Base-by-base conservation (phyloP, 805 yeast species). In the Kuraishia molischiana region DNA sequence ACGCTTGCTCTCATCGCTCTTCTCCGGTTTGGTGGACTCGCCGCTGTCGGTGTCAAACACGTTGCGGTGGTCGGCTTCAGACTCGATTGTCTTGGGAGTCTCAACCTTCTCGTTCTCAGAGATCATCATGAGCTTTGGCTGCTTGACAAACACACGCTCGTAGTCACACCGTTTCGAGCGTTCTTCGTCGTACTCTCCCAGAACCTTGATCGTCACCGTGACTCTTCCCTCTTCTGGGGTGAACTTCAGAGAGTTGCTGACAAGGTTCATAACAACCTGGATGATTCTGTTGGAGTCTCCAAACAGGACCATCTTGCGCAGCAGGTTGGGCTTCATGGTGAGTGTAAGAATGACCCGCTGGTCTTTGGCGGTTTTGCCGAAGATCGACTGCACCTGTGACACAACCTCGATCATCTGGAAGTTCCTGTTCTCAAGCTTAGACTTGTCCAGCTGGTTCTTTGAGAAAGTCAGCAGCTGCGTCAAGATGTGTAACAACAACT, bases 231-330 rank as follows among this genome's bases (percentile, higher is more conserved):
- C 85, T 14, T 78, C 82, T 0, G 95, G 95, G 0, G 97, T 89
- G 50, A 92, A 92, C 55, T 92, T 92, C 49, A 92, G 64, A 0
- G 95, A 79, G 58, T 92, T 90, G 14, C 94, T 81, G 8, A 90
- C 92, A 39, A 92, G 64, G 51, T 92, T 92, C 89, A 90, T 87
- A 5, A 90, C 79, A 36, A 92, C 81, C 56, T 90, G 98, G 39
- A 85, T 75, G 31, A 92, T 84, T 53, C 97, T 67, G 56, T 86
- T 87, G 6, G 92, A 77, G 58, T 90, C 98, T 2, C 96, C 97
- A 58, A 68, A 76, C 5, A 90, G 60, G 2, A 85, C 71, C 67
- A 83, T 71, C 44, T 72, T 72, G 41, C 82, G 66, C 36, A 74
- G 59, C 11, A 61, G 58, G 44, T 73, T 72, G 4, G 95, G 95